Percentiles rank a stretch among this genome's conserved stretches.
Evolutionary conservation across 129 eudicot species (phyloP).

Genomic region (Logfia minima): DNA sequence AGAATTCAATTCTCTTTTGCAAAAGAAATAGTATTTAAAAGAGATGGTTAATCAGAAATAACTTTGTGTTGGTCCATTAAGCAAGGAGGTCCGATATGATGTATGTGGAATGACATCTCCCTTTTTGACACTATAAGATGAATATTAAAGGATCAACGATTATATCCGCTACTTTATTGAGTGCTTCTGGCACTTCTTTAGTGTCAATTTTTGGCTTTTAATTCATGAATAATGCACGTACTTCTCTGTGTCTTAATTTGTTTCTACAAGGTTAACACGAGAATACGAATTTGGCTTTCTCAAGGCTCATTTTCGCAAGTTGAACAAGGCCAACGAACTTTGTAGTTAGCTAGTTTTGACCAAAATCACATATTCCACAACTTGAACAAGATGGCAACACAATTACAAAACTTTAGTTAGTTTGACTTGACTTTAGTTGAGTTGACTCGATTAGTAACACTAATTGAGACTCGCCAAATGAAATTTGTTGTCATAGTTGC

Average conservation of each 20-base stretch:
- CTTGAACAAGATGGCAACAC: not conserved
- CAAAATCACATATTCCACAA: no score
- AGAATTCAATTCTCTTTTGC: not conserved
- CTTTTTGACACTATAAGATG: not conserved
- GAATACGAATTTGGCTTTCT: not conserved
- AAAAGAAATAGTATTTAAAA: not conserved
- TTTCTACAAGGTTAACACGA: not conserved
- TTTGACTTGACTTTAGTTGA: not conserved
- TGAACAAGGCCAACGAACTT: not conserved
- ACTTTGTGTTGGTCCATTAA: not conserved
- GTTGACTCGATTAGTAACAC: not conserved
- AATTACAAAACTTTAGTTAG: not conserved
- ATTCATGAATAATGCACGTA: not conserved
- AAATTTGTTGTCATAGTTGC: not conserved
- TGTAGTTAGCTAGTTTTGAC: no score
- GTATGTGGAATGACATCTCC: not conserved
- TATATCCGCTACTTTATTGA: conserved; percentile 9
- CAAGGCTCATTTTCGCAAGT: not conserved
- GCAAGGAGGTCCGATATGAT: not conserved
- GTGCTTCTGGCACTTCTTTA: conserved; percentile 8
- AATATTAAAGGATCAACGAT: not conserved
- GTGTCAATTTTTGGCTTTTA: not conserved
- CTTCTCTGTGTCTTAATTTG: not conserved
- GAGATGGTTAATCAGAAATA: not conserved
- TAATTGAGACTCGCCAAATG: not conserved